A percentile compares a stretch with the other conserved stretches of the same genome.
Evolutionary conservation across 164 flowering plant genomes (phyloP).

Genomic region (Nymphaea colorata): DNA sequence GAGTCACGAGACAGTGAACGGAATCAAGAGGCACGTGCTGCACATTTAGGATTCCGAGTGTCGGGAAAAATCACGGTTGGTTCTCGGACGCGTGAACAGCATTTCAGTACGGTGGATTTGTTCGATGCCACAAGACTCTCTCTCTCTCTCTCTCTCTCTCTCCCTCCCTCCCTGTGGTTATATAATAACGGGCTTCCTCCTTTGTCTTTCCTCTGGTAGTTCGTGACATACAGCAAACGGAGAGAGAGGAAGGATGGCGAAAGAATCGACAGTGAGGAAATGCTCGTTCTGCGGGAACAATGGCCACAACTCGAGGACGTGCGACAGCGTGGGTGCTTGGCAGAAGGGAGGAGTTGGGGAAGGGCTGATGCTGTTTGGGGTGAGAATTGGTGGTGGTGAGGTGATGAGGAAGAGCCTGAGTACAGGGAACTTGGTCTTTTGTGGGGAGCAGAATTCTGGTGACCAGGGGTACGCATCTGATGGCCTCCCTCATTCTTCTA

Average conservation of each 20-base stretch:
- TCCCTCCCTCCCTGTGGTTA: too few relatives aligned
- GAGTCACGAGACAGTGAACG: too few relatives aligned
- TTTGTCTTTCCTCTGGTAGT: too few relatives aligned
- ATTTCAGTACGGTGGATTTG: too few relatives aligned
- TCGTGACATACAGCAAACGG: too few relatives aligned
- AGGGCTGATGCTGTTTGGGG: constrained; percentile 28
- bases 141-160: too few relatives aligned
- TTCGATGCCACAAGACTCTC: too few relatives aligned
- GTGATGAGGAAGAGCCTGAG: constrained; percentile 32
- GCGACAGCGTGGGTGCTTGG: constrained; percentile 5
- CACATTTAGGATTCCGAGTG: too few relatives aligned
- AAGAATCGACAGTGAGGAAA: constrained; percentile 13
- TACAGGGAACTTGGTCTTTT: constrained; percentile 24
- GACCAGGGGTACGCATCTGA: constrained; percentile 28
- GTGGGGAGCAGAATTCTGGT: background rate
- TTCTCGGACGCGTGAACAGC: too few relatives aligned
- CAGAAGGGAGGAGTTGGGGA: constrained; percentile 2
- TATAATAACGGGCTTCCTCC: too few relatives aligned
- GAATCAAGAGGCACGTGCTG: too few relatives aligned
- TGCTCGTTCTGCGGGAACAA: constrained; percentile 32
- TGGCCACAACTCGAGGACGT: constrained; percentile 43
- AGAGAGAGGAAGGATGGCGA: background rate
- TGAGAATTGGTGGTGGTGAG: constrained; percentile 9
- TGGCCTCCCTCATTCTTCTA: constrained; percentile 7
- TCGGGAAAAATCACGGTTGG: too few relatives aligned